Base-by-base conservation (phyloP, 495 filamentous ascomycete species). In the Xylaria palmicola region DNA sequence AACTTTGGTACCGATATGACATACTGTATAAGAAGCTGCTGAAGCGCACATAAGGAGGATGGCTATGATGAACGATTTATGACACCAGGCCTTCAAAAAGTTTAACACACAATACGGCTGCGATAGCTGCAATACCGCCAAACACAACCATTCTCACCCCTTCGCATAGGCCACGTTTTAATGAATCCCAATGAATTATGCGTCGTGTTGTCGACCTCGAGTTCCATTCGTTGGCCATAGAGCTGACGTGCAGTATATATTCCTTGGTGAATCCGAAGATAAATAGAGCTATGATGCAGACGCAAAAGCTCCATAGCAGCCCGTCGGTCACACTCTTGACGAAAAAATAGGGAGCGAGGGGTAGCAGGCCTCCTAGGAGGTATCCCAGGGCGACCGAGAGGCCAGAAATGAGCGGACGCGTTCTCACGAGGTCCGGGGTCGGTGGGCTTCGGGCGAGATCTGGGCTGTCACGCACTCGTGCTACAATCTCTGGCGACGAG, bases 291-390 rank as follows among this genome's bases (percentile, higher is more conserved):
- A 89, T 57, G 6, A 82, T 80, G 82, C 90, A 92, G 2, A 88
- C 82, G 0, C 74, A 79, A 48, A 92, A 88, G 40, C 87, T 90
- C 81, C 86, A 88, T 20, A 75, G 76, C 65, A 93, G 71, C 20
- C 86, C 90, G 15, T 79, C 48, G 51, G 80, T 77, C 1, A 89
- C 85, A n/a, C 83, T 72, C 2, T 73, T 32, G 34, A 91, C 85
- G 60, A 88, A 89, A 66, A 93, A 87, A 69, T 93, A 93, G 4
- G 89, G 90, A n/a, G 90, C 67, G 7, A 92, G 72, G 10, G 89
- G 89, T 0, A 92, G 73, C 24, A 89, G 80, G 1, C 90, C 90
- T 26, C 89, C 90, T 51, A 92, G 70, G 62, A 91, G 84, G 71
- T 93, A 93, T 7, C 86, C 88, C 6, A 87, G 61, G 0, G 88